A percentile compares a stretch with the other conserved stretches of the same genome.
phyloP scores from a whole-genome alignment of 2,329 filamentous ascomycete species.

The Pyricularia sp. region DNA sequence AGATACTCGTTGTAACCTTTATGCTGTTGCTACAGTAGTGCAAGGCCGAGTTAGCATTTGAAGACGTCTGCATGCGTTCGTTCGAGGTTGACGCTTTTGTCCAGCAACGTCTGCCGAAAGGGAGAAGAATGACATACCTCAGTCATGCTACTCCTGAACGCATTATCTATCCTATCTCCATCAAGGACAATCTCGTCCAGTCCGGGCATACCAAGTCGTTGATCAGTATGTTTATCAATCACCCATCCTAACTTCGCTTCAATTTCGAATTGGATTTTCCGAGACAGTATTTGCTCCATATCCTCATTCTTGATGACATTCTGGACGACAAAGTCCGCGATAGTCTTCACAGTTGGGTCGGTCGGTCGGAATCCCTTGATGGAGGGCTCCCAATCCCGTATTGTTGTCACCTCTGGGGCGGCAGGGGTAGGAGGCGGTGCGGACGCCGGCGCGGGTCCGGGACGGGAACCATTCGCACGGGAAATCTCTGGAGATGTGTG shows the following conservation, averaged over 20 bases:
- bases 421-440: background rate
- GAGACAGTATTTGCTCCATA: constrained; percentile 46
- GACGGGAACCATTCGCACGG: constrained; percentile 9
- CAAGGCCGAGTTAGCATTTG: background rate
- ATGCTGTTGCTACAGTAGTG: constrained; percentile 53
- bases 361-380: constrained; percentile 58
- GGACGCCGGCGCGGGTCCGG: constrained; percentile 6
- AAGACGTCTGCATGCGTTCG: background rate
- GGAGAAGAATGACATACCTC: constrained; percentile 42
- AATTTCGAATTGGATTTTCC: constrained; percentile 71
- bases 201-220: constrained; percentile 49
- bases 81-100: background rate
- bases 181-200: background rate
- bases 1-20: constrained; percentile 72
- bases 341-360: constrained; percentile 58
- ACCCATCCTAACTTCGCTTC: constrained; percentile 87
- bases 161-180: constrained; percentile 21
- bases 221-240: constrained; percentile 57
- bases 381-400: constrained; percentile 51
- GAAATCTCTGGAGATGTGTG: constrained; percentile 34
- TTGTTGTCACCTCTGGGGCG: constrained; percentile 10
- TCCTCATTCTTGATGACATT: constrained; percentile 57
- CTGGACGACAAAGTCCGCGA: constrained; percentile 72
- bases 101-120: too few relatives aligned
- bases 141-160: constrained; percentile 83